Base-by-base conservation (phyloP, 2,329 filamentous ascomycete genomes). In the Helotiales sp. region DNA sequence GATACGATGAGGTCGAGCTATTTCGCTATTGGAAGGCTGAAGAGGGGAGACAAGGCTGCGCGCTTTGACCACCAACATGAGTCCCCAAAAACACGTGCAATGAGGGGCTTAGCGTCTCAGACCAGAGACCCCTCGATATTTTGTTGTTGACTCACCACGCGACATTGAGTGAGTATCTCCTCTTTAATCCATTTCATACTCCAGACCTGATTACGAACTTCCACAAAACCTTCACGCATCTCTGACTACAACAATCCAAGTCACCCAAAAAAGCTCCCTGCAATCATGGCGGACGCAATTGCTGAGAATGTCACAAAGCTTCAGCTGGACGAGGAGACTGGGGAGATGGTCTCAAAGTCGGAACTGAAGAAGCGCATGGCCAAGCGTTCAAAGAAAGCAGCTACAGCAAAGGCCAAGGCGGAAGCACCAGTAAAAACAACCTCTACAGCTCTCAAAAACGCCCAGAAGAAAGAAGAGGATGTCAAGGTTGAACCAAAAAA, bases 331-430 rank as follows among this genome's bases (percentile, higher is more conserved):
- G 84, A 87, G 72, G 86, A 86, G 79, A 89, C 87, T 2, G 86
- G 87, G n/a, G 87, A 89, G 78, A 87, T 87, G 85, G 84, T 89
- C 49, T 88, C 86, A 57, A 88, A 88, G 77, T 84, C 83, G 72
- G 87, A 89, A 78, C 78, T 89, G 74, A 89, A 88, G 81, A 89
- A 89, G 79, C 79, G 86, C 47, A 74, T 82, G 61, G 82, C 85
- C 71, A 89, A 89, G 75, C 82, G 86, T 54, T 84, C 84, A 54
- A 87, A 86, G 78, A 87, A 87, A 76, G 84, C 82, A 10, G 79
- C 82, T 32, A 81, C 82, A 66, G 84, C 84, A 10, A 85, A 86
- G 75, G 80, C 82, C 61, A 86, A 85, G 76, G 76, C 78, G 24
- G 82, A 83, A 34, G 81, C 80, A 50, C 74, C 78, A 45, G 43